A percentile compares a stretch with the other conserved stretches of the same genome.
Evolutionary conservation across 2,329 filamentous ascomycete species (phyloP).

Genomic region (Phialophora macrospora): DNA sequence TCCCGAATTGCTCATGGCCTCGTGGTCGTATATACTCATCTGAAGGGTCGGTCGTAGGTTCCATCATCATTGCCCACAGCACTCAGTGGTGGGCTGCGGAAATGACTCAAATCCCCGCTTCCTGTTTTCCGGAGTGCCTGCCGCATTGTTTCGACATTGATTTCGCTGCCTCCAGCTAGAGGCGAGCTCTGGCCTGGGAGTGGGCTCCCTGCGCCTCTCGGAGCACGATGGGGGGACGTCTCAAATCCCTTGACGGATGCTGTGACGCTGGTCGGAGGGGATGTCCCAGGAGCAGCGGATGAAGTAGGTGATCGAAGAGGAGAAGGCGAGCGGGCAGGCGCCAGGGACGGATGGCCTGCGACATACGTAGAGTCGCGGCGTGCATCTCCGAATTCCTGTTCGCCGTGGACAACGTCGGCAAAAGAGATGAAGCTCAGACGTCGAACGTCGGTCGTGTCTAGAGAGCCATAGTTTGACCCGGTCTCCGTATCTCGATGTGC

Average conservation of each 20-base stretch:
- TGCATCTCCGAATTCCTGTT: conserved; percentile 49
- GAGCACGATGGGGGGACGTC: conserved; percentile 64
- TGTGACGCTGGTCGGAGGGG: conserved; percentile 76
- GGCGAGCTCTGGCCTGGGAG: conserved; percentile 61
- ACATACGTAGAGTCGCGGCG: conserved; percentile 70
- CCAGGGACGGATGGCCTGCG: conserved; percentile 37
- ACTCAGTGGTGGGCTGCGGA: conserved; percentile 44
- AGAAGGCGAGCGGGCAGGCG: conserved; percentile 68
- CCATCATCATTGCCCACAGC: conserved; percentile 44
- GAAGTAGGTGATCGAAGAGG: conserved; percentile 80
- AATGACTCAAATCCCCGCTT: conserved; percentile 72
- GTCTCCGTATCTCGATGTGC: conserved; percentile 61
- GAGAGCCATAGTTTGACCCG: conserved; percentile 74
- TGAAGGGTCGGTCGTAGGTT: conserved; percentile 32
- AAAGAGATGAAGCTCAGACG: conserved; percentile 95
- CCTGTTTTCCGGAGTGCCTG: conserved; percentile 85
- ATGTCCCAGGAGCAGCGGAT: conserved; percentile 69
- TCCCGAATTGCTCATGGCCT: conserved; percentile 9
- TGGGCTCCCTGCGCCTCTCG: conserved; percentile 64
- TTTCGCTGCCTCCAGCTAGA: conserved; percentile 64
- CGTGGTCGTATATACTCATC: conserved; percentile 25
- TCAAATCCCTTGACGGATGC: conserved; percentile 76
- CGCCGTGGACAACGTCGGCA: conserved; percentile 86
- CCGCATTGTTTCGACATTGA: conserved; percentile 92
- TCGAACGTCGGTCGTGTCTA: conserved; percentile 78